Evolutionary conservation across 495 filamentous ascomycete genomes (phyloP).

Genomic region (Penicillium lividum): DNA sequence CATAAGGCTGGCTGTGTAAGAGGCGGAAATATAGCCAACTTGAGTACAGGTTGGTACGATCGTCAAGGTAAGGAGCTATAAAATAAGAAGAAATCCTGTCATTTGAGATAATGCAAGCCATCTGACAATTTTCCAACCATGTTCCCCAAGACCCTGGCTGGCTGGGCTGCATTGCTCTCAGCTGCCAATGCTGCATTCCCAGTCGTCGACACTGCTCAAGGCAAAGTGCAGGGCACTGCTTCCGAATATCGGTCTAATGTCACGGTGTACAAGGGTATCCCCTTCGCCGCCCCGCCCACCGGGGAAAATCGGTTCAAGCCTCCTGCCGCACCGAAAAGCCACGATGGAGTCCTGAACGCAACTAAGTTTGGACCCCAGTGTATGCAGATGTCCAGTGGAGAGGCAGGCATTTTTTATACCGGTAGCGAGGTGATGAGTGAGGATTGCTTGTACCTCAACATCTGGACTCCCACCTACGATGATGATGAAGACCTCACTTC

Average conservation of each 20-base stretch:
- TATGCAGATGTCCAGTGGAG: constrained; percentile 7
- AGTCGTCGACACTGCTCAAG: background rate
- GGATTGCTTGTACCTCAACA: constrained; percentile 35
- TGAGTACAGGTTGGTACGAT: background rate
- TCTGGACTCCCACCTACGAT: constrained; percentile 35
- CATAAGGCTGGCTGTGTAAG: background rate
- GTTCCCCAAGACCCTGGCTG: constrained; percentile 1
- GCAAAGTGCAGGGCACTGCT: background rate
- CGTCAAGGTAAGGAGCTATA: constrained; percentile 1
- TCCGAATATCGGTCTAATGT: background rate
- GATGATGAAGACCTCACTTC: constrained; percentile 5
- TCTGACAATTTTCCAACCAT: constrained; percentile 1
- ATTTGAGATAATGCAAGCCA: background rate
- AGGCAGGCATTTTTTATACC: constrained; percentile 19
- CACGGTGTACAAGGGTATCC: background rate
- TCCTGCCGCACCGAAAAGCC: background rate
- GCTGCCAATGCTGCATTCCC: background rate
- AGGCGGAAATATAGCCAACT: background rate
- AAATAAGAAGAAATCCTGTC: background rate
- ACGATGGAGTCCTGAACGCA: constrained; percentile 10
- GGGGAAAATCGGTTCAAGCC: background rate
- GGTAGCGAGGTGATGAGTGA: constrained; percentile 25
- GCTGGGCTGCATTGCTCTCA: constrained; percentile 1
- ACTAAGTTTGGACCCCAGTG: constrained; percentile 21
- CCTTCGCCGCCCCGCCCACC: background rate